A percentile compares a stretch with the other conserved stretches of the same genome.
phyloP scores from a whole-genome alignment of 805 yeast genomes.

The Kodamaea restingae region DNA sequence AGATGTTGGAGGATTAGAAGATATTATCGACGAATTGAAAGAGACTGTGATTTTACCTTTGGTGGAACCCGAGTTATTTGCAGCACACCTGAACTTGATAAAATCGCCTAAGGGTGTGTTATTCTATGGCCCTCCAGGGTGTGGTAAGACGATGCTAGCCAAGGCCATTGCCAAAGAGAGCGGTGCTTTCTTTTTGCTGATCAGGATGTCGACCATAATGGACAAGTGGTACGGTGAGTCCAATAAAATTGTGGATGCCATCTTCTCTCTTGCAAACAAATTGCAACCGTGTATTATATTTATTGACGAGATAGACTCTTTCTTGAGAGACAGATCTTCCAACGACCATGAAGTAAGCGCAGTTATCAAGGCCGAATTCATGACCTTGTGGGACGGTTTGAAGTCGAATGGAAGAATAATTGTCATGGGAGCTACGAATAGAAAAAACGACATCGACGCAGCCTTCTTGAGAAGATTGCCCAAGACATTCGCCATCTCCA shows the following conservation, averaged over 20 bases:
- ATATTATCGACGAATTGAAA: constrained; percentile 74
- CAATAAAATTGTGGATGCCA: constrained; percentile 88
- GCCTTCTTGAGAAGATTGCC: constrained; percentile 94
- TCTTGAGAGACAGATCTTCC: constrained; percentile 77
- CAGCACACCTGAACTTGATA: constrained; percentile 61
- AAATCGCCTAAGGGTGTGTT: constrained; percentile 94
- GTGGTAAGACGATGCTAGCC: constrained; percentile 97
- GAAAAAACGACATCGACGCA: constrained; percentile 85
- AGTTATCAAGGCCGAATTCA: constrained; percentile 90
- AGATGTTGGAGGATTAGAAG: constrained; percentile 87
- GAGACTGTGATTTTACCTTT: constrained; percentile 89
- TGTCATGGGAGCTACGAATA: constrained; percentile 91
- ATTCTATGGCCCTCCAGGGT: constrained; percentile 94
- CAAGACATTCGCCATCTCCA: constrained; percentile 72
- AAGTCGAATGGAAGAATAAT: constrained; percentile 71
- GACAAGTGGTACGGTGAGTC: constrained; percentile 98
- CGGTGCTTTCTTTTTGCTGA: constrained; percentile 85
- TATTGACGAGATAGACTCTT: constrained; percentile 95
- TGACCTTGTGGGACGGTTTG: constrained; percentile 97
- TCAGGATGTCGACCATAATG: constrained; percentile 90
- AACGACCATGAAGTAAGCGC: constrained; percentile 95
- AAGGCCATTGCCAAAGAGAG: constrained; percentile 91
- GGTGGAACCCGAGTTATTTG: constrained; percentile 65
- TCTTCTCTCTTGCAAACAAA: constrained; percentile 84
- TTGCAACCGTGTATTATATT: constrained; percentile 92